Evolutionary conservation across 2,329 filamentous ascomycete species (phyloP), one percentile per base, ranked within the genome.

Genomic region (Rutstroemia sydowiana): DNA sequence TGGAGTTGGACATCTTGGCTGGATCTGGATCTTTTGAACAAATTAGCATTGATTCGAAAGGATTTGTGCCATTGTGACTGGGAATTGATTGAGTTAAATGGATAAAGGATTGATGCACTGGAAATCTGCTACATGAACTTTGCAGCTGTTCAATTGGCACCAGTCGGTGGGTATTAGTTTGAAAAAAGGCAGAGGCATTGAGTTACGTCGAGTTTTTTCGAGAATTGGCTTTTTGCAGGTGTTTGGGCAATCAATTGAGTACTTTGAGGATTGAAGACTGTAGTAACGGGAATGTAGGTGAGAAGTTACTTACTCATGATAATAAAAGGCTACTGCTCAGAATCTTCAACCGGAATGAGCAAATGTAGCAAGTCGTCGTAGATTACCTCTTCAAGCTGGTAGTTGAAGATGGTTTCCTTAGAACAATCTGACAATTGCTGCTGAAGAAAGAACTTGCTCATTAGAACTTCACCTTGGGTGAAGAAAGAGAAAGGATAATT

Each of bases 1-100:
- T n/a, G n/a, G n/a, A n/a, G n/a, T n/a, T n/a, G n/a, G 59, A 57
- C 62, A 62, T 64, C 16, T 20, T 57, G 46, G 20, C 26, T 21
- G 21, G 49, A 34, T 34, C 54, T 58, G 42, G 20, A 36, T 28
- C 45, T 21, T 3, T n/a, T 10, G 3, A 8, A 28, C 13, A 30
- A 16, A 20, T 56, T 47, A 56, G 55, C 39, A 41, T 48, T 23
- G 21, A 23, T 39, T 16, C 16, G n/a, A 16, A 45, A 30, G 18
- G 8, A 2, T 3, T 37, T 37, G 34, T 3, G 18, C 34, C 34
- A 9, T 18, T 18, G 18, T 16, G 14, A 37, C 18, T 37, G 34
- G 11, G n/a, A 14, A 16, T 18, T 14, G 7, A 37, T 16, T 37
- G 34, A 18, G 18, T 14, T 8, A 6, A 32, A 31, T 23, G 3